Evolutionary conservation across 2,329 filamentous ascomycete species (phyloP).

Genomic region (Neobulgaria alba): DNA sequence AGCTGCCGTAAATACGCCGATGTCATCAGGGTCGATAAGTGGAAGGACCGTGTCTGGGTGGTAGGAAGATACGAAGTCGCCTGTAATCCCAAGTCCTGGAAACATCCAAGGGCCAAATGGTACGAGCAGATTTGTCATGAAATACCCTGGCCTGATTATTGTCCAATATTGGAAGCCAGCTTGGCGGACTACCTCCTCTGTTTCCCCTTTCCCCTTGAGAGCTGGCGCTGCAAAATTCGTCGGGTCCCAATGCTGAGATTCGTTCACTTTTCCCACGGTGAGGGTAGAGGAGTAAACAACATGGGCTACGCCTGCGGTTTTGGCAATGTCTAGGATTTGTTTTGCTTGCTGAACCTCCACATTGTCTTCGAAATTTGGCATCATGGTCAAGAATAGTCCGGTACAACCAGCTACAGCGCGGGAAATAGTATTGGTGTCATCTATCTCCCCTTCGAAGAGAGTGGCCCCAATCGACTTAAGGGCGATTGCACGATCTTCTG

Average conservation of each 20-base stretch:
- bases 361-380: slow-evolving; percentile 4
- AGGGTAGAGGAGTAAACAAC: slow-evolving; percentile 6
- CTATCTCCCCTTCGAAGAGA: slow-evolving; percentile 12
- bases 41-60: background rate
- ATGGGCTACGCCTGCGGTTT: slow-evolving; percentile 4
- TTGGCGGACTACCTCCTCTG: slow-evolving; percentile 9
- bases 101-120: slow-evolving; percentile 3
- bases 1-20: slow-evolving; percentile 13
- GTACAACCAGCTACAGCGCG: slow-evolving; percentile 25
- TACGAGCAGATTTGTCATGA: slow-evolving; percentile 8
- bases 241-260: background rate
- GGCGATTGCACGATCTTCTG: slow-evolving; percentile 1
- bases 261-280: slow-evolving; percentile 3
- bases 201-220: slow-evolving; percentile 4
- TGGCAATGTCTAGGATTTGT: slow-evolving; percentile 9
- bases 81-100: slow-evolving; percentile 1
- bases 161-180: slow-evolving; percentile 9
- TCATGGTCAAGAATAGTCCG: slow-evolving; percentile 11
- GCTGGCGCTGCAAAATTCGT: background rate
- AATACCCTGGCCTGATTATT: slow-evolving; percentile 8
- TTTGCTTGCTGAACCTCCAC: slow-evolving; percentile 6
- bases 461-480: slow-evolving; percentile 8
- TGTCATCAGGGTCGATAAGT: slow-evolving; percentile 7
- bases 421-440: slow-evolving; percentile 4
- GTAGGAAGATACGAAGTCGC: slow-evolving; percentile 1